A percentile compares a stretch with the other conserved stretches of the same genome.
Conservation (phyloP, 345 rosid genomes). For the Bruguiera sexangula region DNA sequence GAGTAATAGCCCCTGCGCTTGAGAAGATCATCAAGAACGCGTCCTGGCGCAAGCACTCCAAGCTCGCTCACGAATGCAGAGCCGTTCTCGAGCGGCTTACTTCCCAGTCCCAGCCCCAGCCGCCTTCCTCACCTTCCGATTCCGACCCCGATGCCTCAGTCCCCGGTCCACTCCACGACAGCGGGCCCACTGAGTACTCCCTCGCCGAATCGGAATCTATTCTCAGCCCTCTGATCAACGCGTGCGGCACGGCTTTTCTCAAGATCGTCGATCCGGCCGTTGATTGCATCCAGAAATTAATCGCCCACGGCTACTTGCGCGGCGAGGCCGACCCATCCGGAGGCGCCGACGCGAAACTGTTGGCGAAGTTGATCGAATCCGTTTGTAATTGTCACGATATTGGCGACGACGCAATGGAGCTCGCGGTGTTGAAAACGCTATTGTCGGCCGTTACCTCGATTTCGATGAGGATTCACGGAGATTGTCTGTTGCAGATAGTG, state of each 20-base stretch:
- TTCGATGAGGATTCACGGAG: constrained; percentile 85
- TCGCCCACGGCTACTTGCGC: constrained; percentile 89
- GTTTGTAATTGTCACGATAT: constrained; percentile 82
- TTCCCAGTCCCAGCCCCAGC: constrained; percentile 34
- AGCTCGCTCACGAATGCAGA: constrained; percentile 92
- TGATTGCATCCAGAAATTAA: constrained; percentile 85
- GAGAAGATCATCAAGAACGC: constrained; percentile 90
- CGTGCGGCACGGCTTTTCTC: constrained; percentile 57
- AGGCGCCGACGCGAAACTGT: constrained; percentile 59
- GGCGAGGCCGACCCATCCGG: constrained; percentile 94
- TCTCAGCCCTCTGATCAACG: constrained; percentile 79
- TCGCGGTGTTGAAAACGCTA: constrained; percentile 70
- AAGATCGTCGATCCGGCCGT: constrained; percentile 94
- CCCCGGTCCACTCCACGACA: constrained; percentile 88
- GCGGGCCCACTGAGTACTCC: constrained; percentile 60
- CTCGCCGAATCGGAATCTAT: constrained; percentile 80
- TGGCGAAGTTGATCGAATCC: constrained; percentile 65
- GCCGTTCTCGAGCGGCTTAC: constrained; percentile 66
- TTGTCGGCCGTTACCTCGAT: constrained; percentile 86
- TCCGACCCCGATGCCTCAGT: constrained; percentile 58
- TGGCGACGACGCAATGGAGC: constrained; percentile 77
- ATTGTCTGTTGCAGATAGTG: constrained; percentile 79
- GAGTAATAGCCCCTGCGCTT: constrained; percentile 66
- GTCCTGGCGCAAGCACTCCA: constrained; percentile 97
- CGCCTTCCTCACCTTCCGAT: constrained; percentile 36